Evolutionary conservation across 2,329 filamentous ascomycete species (phyloP), one percentile per base, ranked within the genome.

Genomic region (Aaosphaeria arxii): DNA sequence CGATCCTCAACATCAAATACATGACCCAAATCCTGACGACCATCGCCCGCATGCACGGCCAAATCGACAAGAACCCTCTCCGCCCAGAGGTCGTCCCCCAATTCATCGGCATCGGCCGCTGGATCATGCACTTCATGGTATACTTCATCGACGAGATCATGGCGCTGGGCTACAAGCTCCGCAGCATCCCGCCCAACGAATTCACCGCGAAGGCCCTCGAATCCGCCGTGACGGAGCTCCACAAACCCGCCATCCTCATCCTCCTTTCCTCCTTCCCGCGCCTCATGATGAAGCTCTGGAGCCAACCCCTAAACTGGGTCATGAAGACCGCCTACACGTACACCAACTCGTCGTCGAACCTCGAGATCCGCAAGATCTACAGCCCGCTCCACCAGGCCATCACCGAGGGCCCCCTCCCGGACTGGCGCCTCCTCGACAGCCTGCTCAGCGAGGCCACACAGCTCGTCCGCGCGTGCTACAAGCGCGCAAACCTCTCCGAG

Each of bases 1-100:
- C 88, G 9, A 80, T 86, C 43, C 74, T 96, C 11, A 89, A 90
- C 58, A 76, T 92, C 45, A 83, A 89, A 40, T 88, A 89, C 56
- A 82, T 78, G 9, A 76, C 76, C 1, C 85, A 70, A 73, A 85
- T 66, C 76, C 87, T 70, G 71, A 88, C 66, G 70, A 89, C 70
- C 75, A 84, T 70, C 32, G 57, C 61, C 4, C 63, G 66, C 38
- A 65, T 69, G 57, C 67, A 69, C 49, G 64, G 76, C 66, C 83
- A 82, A 58, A 74, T 77, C 13, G 74, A 82, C 17, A 71, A 77
- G 44, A 55, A 51, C 11, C 54, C 55, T 5, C 52, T 69, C 5
- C 61, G 62, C n/a, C 61, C 67, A 6, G 64, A 70, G 48, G 55
- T 63, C 5, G 66, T 68, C 1, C 66, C 67, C 5, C 64, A 64